Base-by-base conservation (phyloP, 768 basidiomycete genomes). In the Tulasnella sp. region DNA sequence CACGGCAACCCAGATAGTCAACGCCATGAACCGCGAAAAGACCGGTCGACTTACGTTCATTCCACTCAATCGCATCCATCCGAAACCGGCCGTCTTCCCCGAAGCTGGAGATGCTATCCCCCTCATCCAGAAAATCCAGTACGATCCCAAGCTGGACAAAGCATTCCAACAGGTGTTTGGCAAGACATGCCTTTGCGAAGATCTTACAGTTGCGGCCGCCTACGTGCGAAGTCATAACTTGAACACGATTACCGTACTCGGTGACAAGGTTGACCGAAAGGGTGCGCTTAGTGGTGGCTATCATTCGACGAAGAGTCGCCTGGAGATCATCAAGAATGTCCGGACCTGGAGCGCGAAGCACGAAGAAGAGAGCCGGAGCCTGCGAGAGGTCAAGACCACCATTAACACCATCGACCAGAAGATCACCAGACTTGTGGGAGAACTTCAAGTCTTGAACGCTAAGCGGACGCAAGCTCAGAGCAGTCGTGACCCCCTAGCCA, bases 121-220 rank as follows among this genome's bases (percentile, higher is more conserved):
- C 0, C 88, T 95, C 68, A 86, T 99, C 38, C 87, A 89, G 78
- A 96, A 95, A 82, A 88, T 99, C 75, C 86, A 86, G 2, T 99
- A 89, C 81, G 91, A 96, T 72, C 85, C 84, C 0, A 82, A 81
- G 25, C 91, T 90, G 80, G 85, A 87, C 67, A 92, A 92, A 79
- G 97, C 97, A 0, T 95, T 99, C 84, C 90, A 95, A 80, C 97
- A 99, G 81, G 96, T 99, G 14, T 99, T 99, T 79, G 96, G 96
- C 45, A 95, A 95, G 83, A 99, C 97, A 0, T 94, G 96, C 82
- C 94, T 99, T 31, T 98, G 97, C 82, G 89, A 92, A 67, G 94
- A 97, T 82, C 88, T 99, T 75, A 91, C 91, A 11, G 91, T 95
- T 78, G 96, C 96, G 31, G 93, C 95, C 7, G 93, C 93, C 11